These are phyloP conservation scores for Phaeomoniella chlamydospora DNA, from an alignment of 2,329 filamentous ascomycete genomes.

Conservation along the genomic window DNA sequence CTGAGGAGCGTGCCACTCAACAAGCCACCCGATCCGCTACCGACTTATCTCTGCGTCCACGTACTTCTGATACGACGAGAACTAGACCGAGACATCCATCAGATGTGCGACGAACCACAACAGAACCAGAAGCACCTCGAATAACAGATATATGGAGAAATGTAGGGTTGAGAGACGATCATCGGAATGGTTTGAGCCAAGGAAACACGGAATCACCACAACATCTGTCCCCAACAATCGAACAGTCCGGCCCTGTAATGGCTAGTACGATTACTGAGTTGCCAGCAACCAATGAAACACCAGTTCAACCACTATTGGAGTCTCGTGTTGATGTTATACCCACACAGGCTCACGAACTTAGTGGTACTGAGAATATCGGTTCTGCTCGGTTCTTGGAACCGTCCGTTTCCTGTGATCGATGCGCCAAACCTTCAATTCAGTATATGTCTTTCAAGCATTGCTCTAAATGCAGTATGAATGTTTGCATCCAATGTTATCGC, in stretches of 20 bases:
- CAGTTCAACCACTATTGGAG: too few relatives aligned
- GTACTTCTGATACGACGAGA: slow-evolving; percentile 3
- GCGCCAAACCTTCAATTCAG: slow-evolving; percentile 58
- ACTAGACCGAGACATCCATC: slow-evolving; percentile 6
- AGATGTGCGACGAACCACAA: slow-evolving; percentile 8
- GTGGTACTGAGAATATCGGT: too few relatives aligned
- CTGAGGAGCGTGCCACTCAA: slow-evolving; percentile 3
- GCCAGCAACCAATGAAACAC: background rate
- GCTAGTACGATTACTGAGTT: background rate
- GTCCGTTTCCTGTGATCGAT: slow-evolving; percentile 58
- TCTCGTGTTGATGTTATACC: too few relatives aligned
- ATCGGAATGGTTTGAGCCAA: background rate
- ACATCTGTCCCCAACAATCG: slow-evolving; percentile 1
- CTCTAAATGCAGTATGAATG: slow-evolving; percentile 50
- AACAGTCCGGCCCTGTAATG: slow-evolving; percentile 1
- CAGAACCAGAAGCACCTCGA: slow-evolving; percentile 6
- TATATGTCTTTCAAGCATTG: slow-evolving; percentile 83
- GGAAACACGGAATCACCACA: slow-evolving; percentile 1
- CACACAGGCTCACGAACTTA: too few relatives aligned
- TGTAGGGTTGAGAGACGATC: slow-evolving; percentile 1
- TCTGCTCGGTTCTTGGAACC: too few relatives aligned
- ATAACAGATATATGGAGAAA: slow-evolving; percentile 1
- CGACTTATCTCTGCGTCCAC: slow-evolving; percentile 36
- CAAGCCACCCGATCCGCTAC: slow-evolving; percentile 49
- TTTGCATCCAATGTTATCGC: slow-evolving; percentile 73